A percentile compares a stretch with the other conserved stretches of the same genome.
phyloP scores from a whole-genome alignment of 257 asterid species.

The Jacaranda mimosifolia region DNA sequence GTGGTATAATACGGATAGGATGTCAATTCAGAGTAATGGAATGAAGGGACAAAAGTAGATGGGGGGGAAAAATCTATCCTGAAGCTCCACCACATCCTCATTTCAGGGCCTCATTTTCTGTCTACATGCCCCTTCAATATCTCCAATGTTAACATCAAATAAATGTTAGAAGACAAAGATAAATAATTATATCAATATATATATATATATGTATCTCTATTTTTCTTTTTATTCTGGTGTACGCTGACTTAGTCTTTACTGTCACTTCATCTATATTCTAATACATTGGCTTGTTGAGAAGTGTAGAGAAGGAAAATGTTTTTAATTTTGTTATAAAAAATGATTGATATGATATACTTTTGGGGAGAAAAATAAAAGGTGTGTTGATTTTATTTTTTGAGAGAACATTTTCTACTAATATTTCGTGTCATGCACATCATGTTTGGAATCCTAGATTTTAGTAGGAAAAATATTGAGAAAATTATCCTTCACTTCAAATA shows the following conservation, averaged over 20 bases:
- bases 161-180: background rate
- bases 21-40: background rate
- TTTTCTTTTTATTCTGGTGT: conserved; percentile 27
- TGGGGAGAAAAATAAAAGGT: no score
- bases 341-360: no score
- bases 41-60: conserved; percentile 22
- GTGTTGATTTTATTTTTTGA: no score
- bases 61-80: conserved; percentile 27
- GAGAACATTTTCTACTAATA: no score
- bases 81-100: conserved; percentile 7
- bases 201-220: background rate
- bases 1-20: background rate
- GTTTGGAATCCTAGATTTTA: no score
- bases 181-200: background rate
- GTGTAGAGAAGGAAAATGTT: no score
- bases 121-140: conserved; percentile 6
- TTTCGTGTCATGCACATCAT: no score
- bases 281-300: background rate
- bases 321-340: no score
- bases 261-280: conserved; percentile 22
- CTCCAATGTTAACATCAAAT: conserved; percentile 27
- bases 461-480: no score
- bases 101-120: conserved; percentile 37
- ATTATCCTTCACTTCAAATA: no score
- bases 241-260: conserved; percentile 17